Evolutionary conservation across 768 basidiomycete genomes (phyloP), one percentile per base, ranked within the genome.

Genomic region (Psilocybe subaeruginosa): DNA sequence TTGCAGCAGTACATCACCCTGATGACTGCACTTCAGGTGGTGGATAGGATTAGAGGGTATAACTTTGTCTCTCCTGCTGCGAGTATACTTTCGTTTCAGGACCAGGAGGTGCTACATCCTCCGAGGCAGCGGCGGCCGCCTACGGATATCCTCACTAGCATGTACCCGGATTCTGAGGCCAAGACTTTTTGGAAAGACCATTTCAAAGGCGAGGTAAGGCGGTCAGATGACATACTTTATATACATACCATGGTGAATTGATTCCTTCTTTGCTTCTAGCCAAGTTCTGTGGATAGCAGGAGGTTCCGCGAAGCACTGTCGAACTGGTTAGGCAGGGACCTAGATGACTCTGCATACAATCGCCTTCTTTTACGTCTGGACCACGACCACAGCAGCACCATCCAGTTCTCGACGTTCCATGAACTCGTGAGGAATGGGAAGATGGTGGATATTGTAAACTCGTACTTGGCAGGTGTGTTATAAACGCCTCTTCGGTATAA

Each of bases 1-100:
- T 19, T 53, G 14, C 31, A 53, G 3, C 51, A 53, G n/a, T 53
- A 53, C 33, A 53, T 53, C 51, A 53, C 33, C 12, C 51, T 53
- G 16, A 31, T 53, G 51, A 17, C 51, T 5, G 31, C 51, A 7
- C 29, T 53, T 30, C 51, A 53, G n/a, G 51, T 37, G 3, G 51
- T 53, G 9, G 51, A 53, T 33, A 14, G 51, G 30, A 53, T 53
- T 17, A 5, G 51, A 37, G 51, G 51, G 5, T 53, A 53, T 19
- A 53, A 53, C 51, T 53, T 53, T 37, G 51, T 53, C 29, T 35
- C 51, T 37, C 51, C 51, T 4, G 51, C 51, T 3, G 51, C 19
- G n/a, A 53, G 51, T 23, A 31, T 53, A 12, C 33, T 33, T 37
- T 53, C 51, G 14, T 35, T 53, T 16, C 51, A 53, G 19, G 33